A percentile compares a stretch with the other conserved stretches of the same genome.
These are phyloP conservation scores for Tritrichomonas foetus DNA, from an alignment of 208 protist species.

Conservation along the genomic window DNA sequence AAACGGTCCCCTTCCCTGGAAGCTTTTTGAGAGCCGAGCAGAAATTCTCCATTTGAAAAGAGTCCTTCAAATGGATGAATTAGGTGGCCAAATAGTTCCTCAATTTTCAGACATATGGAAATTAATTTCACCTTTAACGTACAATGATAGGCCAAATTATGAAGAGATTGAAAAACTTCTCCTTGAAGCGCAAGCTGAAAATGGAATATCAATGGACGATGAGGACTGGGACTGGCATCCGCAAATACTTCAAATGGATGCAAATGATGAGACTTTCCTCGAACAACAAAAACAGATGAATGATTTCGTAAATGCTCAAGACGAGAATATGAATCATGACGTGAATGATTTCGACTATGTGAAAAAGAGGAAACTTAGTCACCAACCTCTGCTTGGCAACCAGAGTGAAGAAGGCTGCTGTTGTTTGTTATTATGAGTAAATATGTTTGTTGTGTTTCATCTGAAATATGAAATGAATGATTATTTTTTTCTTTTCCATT, in stretches of 20 bases:
- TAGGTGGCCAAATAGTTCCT: not conserved
- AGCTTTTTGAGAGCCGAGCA: not conserved
- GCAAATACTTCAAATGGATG: slow-evolving; percentile 12
- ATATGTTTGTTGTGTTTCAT: too few relatives aligned
- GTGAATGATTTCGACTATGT: too few relatives aligned
- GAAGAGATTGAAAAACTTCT: not conserved
- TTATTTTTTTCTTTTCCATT: not conserved
- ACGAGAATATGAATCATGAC: too few relatives aligned
- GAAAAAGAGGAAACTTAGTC: too few relatives aligned
- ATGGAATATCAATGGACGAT: not conserved
- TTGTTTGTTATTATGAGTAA: too few relatives aligned
- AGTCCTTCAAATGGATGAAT: not conserved
- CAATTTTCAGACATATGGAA: not conserved
- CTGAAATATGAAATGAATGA: too few relatives aligned
- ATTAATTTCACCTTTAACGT: not conserved
- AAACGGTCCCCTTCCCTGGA: not conserved
- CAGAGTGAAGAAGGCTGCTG: too few relatives aligned
- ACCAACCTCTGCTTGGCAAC: too few relatives aligned
- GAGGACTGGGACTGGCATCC: slow-evolving; percentile 39
- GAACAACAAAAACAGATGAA: too few relatives aligned
- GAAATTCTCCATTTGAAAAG: not conserved
- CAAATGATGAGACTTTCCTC: not conserved
- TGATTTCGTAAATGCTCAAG: too few relatives aligned
- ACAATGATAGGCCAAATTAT: not conserved
- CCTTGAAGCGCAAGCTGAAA: not conserved